Conservation (phyloP, 345 rosid genomes). For the Eucalyptus brandiana region DNA sequence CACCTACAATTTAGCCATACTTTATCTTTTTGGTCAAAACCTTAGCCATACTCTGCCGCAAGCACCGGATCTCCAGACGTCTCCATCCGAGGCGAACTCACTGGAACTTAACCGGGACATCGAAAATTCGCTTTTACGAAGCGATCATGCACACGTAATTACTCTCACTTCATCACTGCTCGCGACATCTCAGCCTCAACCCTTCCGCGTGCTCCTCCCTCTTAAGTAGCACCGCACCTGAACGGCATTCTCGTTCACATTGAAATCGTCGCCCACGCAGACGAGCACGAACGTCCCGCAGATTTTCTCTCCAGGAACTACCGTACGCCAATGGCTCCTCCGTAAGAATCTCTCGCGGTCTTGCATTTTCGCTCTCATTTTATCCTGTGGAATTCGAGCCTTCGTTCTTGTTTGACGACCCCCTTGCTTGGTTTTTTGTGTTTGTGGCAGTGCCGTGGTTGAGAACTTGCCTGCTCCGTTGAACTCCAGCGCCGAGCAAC, state of each 20-base stretch:
- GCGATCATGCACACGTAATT: accelerated
- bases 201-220: background rate
- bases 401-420: background rate
- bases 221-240: background rate
- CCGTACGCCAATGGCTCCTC: slow-evolving; percentile 8
- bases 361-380: background rate
- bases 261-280: background rate
- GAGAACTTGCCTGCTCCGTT: slow-evolving; percentile 41
- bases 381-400: background rate
- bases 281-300: background rate
- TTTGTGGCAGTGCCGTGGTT: slow-evolving; percentile 1
- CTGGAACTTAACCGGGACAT: background rate
- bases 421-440: background rate
- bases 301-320: background rate
- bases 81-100: background rate
- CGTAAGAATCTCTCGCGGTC: background rate
- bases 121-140: background rate
- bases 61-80: background rate
- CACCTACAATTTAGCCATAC: background rate
- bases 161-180: background rate
- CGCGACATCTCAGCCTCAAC: background rate
- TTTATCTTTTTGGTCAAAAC: background rate
- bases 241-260: background rate
- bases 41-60: background rate
- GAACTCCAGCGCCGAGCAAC: background rate